Evolutionary conservation across 2,329 filamentous ascomycete species (phyloP), one percentile per base, ranked within the genome.

Genomic region (Cordyceps tenuipes): DNA sequence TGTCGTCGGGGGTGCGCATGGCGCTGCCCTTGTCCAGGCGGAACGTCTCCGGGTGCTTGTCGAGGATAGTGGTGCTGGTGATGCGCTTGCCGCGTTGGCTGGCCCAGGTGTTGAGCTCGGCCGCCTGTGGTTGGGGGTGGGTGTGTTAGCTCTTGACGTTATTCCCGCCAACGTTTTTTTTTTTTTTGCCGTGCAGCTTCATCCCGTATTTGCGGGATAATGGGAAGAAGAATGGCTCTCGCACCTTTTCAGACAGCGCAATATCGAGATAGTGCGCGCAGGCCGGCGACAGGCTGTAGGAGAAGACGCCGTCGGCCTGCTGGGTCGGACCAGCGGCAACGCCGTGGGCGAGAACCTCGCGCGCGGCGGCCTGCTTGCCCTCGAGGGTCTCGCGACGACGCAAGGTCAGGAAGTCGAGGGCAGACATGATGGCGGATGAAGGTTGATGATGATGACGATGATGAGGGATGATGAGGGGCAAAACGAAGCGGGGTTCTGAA

Each of bases 221-320:
- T 23, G 23, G 23, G 4, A 23, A 23, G 5, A 29, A 4, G 15
- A 10, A 19, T 6, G 21, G 13, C 2, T n/a, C 8, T 21, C 34
- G 10, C 21, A 57, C 54, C 46, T 57, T 57, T 50, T 57, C 55
- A 10, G 55, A 57, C 5, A 57, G 34, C 29, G 55, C 55, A 49
- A 57, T 48, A 21, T 57, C 55, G 23, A 58, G 55, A 29, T 58
- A 58, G 12, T 57, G 55, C 1, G 55, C 55, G 34, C 55, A 57
- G 34, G 41, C 34, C 4, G 55, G 23, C 9, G 55, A 43, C 8
- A 57, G 34, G 34, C 55, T 46, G 17, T 29, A 49, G 3, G 55
- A 57, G 12, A 50, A 49, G 46, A 47, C 12, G 9, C 55, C 55
- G 3, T 58, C 47, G 47, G 34, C 47, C 55, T 41, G 31, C 47